Base-by-base conservation (phyloP, 257 asterid species). In the Penstemon barbatus region DNA sequence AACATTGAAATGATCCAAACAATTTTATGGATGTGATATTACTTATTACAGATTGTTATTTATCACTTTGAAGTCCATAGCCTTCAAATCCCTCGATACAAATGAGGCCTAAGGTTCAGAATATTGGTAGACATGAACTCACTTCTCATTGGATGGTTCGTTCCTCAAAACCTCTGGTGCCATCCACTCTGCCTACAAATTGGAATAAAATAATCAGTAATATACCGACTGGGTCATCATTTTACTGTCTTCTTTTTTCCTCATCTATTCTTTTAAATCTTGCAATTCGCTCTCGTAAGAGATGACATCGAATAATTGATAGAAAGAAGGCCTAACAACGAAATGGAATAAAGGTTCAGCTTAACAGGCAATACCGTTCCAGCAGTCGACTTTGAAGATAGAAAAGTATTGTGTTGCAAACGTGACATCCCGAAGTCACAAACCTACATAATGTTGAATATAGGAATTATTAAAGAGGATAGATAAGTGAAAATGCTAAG, bases 371-470 rank as follows among this genome's bases (percentile, higher is more conserved):
- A 71, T 89, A 93, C 98, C 79, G 98, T 90, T 77, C 98, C 98
- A 65, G 98, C 98, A 5, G 91, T 74, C 19, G 98, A 93, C 81
- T 93, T 93, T 45, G 98, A 93, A 75, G 98, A 90, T 63, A 93
- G 88, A 79, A 90, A 93, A 15, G 98, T 92, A 61, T 88, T 86
- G 83, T 90, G 97, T 85, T 93, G 91, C 86, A 93, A 68, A 57
- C 97, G 89, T 33, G 98, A 93, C 97, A 93, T 88, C 66, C 98
- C 98, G 76, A 93, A 93, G 84, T 93, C 98, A 77, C 90, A 78
- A 73, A 93, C 98, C 98, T 92, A 64, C 71, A 79, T 39, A 61
- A 74, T 70, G 70, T 62, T 64, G 75, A 78, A 37, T 70, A 78
- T 49, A 64, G 37, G 42, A 50, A 12, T 63, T 65, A 56, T 73